Evolutionary conservation across 2,329 filamentous ascomycete genomes (phyloP), one percentile per base, ranked within the genome.

Genomic region (Geosmithia morbida): DNA sequence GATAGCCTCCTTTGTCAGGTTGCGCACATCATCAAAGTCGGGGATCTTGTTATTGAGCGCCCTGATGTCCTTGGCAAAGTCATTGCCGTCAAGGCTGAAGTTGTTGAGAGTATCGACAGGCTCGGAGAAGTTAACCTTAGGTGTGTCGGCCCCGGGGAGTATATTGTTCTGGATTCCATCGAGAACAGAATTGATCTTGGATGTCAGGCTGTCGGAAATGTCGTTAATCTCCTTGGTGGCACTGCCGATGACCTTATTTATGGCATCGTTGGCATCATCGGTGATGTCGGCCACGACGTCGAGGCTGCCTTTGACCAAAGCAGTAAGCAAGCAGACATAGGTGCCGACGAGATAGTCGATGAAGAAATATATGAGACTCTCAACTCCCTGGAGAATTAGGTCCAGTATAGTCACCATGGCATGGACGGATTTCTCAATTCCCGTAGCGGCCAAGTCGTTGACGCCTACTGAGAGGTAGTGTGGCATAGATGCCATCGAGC

Each of bases 401-500:
- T 81, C 72, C 46, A 97, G 73, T 66, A 92, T 80, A 41, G 79
- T 71, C 63, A 92, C 85, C 61, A 97, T 75, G 45, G 79, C 90
- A 51, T 80, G 75, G 53, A 97, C 80, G 8, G 87, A 80, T 55
- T 83, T 81, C 55, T 89, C 86, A 54, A 97, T 82, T 48, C 86
- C 83, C 44, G 74, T 74, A 30, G 87, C 86, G 7, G 87, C 84
- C 55, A 97, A 68, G 50, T 87, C 77, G 66, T 98, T 98, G 60
- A 96, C 82, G 48, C 92, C 92, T 46, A 76, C 71, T 2, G 89
- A 85, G 61, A 97, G 81, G 66, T 95, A 97, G 65, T 96, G 85
- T 49, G 92, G 92, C 88, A 97, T 95, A 39, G 92, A 97, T 40
- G 90, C 92, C 87, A 98, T 90, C 51, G 87, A 77, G 61, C 88